Evolutionary conservation across 2,329 filamentous ascomycete species (phyloP).

Genomic region (Epicoccum sorghinum): DNA sequence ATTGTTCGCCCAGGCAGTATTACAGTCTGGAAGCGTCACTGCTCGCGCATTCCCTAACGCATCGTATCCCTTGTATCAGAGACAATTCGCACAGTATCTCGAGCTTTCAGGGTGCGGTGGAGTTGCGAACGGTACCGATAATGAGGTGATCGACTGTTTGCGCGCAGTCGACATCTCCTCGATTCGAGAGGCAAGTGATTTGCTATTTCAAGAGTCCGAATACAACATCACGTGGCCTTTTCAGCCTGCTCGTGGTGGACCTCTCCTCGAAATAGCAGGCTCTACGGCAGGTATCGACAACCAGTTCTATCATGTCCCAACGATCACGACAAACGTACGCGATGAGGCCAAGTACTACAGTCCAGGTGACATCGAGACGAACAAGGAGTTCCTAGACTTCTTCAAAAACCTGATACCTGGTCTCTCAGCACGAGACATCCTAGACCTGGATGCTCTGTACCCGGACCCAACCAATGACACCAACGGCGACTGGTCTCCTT

Average conservation of each 20-base stretch:
- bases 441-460: conserved; percentile 29
- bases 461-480: conserved; percentile 29
- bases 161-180: conserved; percentile 44
- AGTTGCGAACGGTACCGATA: conserved; percentile 33
- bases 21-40: conserved; percentile 37
- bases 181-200: conserved; percentile 45
- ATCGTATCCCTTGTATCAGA: conserved; percentile 37
- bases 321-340: conserved; percentile 42
- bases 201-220: conserved; percentile 43
- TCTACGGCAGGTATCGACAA: conserved; percentile 38
- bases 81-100: conserved; percentile 30
- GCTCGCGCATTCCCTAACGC: conserved; percentile 36
- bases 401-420: conserved; percentile 30
- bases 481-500: conserved; percentile 34
- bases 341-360: conserved; percentile 37
- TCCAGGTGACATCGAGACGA: conserved; percentile 34
- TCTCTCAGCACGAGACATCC: conserved; percentile 23
- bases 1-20: conserved; percentile 34
- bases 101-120: conserved; percentile 23
- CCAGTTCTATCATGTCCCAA: conserved; percentile 35
- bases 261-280: conserved; percentile 53
- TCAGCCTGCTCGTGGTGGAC: conserved; percentile 52
- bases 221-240: conserved; percentile 54
- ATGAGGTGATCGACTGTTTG: conserved; percentile 46
- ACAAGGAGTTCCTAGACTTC: conserved; percentile 43